Conservation (phyloP, 139 green algal genomes). For the Picochlorum costavermella region DNA sequence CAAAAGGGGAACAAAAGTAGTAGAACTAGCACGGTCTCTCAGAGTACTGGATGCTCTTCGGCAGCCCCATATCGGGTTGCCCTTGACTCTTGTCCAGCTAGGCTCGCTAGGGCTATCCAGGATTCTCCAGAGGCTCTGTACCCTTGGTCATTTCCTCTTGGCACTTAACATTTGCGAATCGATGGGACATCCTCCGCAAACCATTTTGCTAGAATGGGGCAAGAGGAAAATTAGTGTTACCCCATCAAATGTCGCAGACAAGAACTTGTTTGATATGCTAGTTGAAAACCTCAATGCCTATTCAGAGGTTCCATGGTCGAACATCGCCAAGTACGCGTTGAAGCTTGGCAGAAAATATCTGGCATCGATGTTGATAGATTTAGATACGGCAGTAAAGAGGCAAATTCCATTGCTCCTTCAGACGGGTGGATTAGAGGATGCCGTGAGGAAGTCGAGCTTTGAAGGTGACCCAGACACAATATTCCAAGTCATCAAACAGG, state of each 20-base stretch:
- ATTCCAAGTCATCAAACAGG: slow-evolving; percentile 11
- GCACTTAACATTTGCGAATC: slow-evolving; percentile 43
- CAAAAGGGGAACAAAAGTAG: background rate
- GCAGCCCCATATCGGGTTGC: slow-evolving; percentile 56
- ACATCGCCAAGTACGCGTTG: slow-evolving; percentile 42
- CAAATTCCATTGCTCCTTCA: slow-evolving; percentile 58
- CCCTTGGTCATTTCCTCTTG: slow-evolving; percentile 51
- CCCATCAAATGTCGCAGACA: slow-evolving; percentile 34
- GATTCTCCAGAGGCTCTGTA: slow-evolving; percentile 54
- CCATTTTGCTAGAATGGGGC: slow-evolving; percentile 64
- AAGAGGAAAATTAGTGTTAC: slow-evolving; percentile 61
- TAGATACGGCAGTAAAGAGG: slow-evolving; percentile 41
- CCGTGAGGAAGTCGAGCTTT: slow-evolving; percentile 19
- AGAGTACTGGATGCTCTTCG: slow-evolving; percentile 71
- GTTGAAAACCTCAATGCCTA: slow-evolving; percentile 52
- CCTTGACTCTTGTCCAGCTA: slow-evolving; percentile 61
- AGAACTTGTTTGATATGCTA: slow-evolving; percentile 47
- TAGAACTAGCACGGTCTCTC: slow-evolving; percentile 36
- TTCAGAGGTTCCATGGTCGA: slow-evolving; percentile 38
- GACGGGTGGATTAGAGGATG: slow-evolving; percentile 34
- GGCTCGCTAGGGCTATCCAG: slow-evolving; percentile 46
- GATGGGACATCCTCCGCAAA: slow-evolving; percentile 29
- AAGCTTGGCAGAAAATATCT: slow-evolving; percentile 32
- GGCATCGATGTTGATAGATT: slow-evolving; percentile 58
- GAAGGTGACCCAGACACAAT: slow-evolving; percentile 24